Conservation (phyloP, 2,329 filamentous ascomycete genomes). For the Pseudovirgaria hyperparasitica region DNA sequence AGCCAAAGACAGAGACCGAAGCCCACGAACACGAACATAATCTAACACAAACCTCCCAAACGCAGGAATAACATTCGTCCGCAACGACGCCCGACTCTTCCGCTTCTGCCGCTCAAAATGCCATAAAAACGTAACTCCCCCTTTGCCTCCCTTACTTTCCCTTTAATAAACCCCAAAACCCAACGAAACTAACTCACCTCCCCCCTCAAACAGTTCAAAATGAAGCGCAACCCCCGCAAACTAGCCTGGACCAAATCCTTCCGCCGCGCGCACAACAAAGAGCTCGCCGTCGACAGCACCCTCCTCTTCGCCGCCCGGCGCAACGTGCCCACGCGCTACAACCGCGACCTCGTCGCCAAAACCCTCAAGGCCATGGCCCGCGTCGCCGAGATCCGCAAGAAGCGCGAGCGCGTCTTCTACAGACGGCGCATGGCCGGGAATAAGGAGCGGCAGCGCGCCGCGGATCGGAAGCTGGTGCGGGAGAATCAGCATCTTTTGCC, state of each 20-base stretch:
- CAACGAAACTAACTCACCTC: slow-evolving; percentile 34
- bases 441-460: slow-evolving; percentile 64
- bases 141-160: background rate
- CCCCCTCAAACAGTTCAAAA: slow-evolving; percentile 60
- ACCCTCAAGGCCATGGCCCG: slow-evolving; percentile 89
- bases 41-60: slow-evolving; percentile 22
- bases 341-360: slow-evolving; percentile 76
- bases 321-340: slow-evolving; percentile 91
- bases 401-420: slow-evolving; percentile 85
- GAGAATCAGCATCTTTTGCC: slow-evolving; percentile 89
- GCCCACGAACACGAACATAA: too few relatives aligned
- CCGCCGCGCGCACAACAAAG: slow-evolving; percentile 46
- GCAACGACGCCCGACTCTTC: slow-evolving; percentile 53
- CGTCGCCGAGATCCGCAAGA: slow-evolving; percentile 69
- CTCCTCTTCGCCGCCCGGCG: slow-evolving; percentile 84
- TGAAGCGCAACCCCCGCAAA: slow-evolving; percentile 96
- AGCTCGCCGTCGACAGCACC: slow-evolving; percentile 71
- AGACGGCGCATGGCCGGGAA: slow-evolving; percentile 88
- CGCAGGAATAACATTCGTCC: slow-evolving; percentile 59
- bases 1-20: background rate
- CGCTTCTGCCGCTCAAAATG: slow-evolving; percentile 53
- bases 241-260: slow-evolving; percentile 96
- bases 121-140: slow-evolving; percentile 40
- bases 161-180: slow-evolving; percentile 49
- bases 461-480: slow-evolving; percentile 76